Evolutionary conservation across 1,139 yeast genomes (phyloP), one percentile per base, ranked within the genome.

Genomic region (Geotrichum citri-aurantii): DNA sequence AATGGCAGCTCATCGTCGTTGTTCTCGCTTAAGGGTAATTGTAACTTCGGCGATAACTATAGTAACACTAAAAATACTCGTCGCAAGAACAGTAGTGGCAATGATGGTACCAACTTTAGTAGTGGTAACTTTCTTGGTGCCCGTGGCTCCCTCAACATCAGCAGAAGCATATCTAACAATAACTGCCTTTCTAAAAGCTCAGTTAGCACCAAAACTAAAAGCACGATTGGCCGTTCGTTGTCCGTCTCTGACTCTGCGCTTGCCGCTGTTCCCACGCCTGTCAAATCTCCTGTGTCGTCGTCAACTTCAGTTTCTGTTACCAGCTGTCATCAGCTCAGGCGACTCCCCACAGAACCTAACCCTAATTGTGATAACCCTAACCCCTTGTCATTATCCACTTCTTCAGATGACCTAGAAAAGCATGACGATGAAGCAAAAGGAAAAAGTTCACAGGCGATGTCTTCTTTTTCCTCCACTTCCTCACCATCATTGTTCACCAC

Each of bases 401-500:
- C 42, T 37, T 37, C 42, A 37, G 42, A 37, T 37, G 42, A 37
- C 42, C 42, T 17, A 37, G 42, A 37, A 37, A 37, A 37, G 42
- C 42, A 37, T 37, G 42, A 37, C 42, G 42, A 37, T 37, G 42
- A 37, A 37, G 19, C 42, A 37, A 37, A 37, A 14, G 42, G 10
- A 7, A 37, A 37, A 37, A 37, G 42, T n/a, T n/a, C 42, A 37
- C 42, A n/a, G 17, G 42, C 42, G 19, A 37, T 37, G 42, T 17
- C 52, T 33, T 10, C 52, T n/a, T 17, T 42, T 29, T 24, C 37
- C 19, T 17, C 29, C 42, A 17, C 23, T 19, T 49, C 24, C 5
- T 62, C 63, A n/a, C 64, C 69, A 6, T 57, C 60, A 33, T 23
- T 48, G 62, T 11, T 6, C 17, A 14, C 21, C 12, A 61, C 42